A percentile compares a stretch with the other conserved stretches of the same genome.
Conservation (phyloP, 352 stramenopile genomes). For the Aphanomyces astaci region DNA sequence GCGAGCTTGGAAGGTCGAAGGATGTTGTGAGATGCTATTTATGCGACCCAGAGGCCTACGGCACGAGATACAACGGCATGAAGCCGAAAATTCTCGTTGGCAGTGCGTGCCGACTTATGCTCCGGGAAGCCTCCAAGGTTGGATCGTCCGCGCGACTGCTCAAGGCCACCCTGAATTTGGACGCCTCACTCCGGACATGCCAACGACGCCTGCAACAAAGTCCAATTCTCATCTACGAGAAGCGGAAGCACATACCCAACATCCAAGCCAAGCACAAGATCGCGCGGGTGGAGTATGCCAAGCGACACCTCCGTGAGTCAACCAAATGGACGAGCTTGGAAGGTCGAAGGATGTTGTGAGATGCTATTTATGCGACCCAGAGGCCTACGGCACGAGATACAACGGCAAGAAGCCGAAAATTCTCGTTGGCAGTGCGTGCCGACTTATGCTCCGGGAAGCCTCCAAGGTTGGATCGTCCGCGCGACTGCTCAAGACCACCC, state of each 20-base stretch:
- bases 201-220: too few relatives aligned
- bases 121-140: not conserved
- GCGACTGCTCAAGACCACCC: not conserved
- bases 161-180: not conserved
- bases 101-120: not conserved
- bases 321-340: too few relatives aligned
- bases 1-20: not conserved
- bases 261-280: too few relatives aligned
- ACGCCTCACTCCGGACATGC: too few relatives aligned
- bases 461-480: not conserved
- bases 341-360: not conserved
- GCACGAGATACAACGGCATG: not conserved
- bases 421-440: not conserved
- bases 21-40: not conserved
- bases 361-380: not conserved
- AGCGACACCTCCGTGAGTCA: too few relatives aligned
- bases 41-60: not conserved
- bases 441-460: not conserved
- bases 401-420: not conserved
- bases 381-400: not conserved
- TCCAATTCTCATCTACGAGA: too few relatives aligned
- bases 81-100: not conserved
- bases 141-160: not conserved
- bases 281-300: too few relatives aligned
- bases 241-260: too few relatives aligned